These are phyloP conservation scores for Calocera cornea DNA, from an alignment of 768 basidiomycete genomes.

Conservation along the genomic window DNA sequence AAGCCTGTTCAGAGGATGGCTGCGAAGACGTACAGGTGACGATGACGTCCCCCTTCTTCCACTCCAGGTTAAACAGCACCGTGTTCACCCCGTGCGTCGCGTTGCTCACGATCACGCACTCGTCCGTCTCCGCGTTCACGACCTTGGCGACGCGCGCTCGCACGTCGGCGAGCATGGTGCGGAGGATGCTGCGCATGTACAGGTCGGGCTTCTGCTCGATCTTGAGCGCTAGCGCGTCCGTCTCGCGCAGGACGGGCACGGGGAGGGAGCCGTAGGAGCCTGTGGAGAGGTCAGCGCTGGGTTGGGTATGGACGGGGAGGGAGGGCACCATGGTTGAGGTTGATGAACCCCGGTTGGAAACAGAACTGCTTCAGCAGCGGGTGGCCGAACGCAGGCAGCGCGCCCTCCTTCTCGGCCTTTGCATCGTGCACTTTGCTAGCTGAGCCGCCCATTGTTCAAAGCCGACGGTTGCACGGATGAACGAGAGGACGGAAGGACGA, in stretches of 20 bases:
- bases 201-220: conserved; percentile 24
- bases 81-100: conserved; percentile 54
- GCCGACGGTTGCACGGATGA: not conserved
- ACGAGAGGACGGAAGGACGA: no score
- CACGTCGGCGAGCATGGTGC: conserved; percentile 19
- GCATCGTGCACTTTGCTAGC: not conserved
- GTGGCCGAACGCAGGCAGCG: conserved; percentile 21
- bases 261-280: conserved; percentile 27
- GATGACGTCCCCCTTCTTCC: conserved; percentile 54
- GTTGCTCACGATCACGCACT: conserved; percentile 37
- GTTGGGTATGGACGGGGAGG: not conserved
- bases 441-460: not conserved
- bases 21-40: conserved; percentile 34
- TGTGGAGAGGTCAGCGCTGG: conserved; percentile 2
- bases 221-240: conserved; percentile 17
- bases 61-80: conserved; percentile 51
- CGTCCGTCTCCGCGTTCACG: conserved; percentile 23
- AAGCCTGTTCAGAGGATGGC: not conserved
- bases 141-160: conserved; percentile 20
- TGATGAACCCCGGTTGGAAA: conserved; percentile 23
- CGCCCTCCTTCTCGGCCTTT: not conserved
- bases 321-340: conserved; percentile 26
- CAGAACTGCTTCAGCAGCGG: conserved; percentile 23
- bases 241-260: conserved; percentile 20
- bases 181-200: conserved; percentile 22